phyloP scores from a whole-genome alignment of 768 basidiomycete genomes.

The Naganishia onofrii region DNA sequence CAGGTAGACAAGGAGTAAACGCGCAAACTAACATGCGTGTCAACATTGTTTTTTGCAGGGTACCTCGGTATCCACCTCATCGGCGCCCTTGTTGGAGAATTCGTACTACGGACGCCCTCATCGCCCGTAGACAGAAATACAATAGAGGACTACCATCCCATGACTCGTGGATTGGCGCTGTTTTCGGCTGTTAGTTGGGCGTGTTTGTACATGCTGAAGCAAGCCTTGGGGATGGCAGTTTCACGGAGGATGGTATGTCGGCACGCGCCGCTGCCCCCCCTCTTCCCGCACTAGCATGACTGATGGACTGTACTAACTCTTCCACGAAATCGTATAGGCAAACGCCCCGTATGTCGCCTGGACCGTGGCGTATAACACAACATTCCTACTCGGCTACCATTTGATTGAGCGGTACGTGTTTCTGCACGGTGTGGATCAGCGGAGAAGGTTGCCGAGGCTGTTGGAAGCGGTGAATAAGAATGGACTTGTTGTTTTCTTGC shows the following conservation, averaged over 20 bases:
- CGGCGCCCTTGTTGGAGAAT: slow-evolving; percentile 75
- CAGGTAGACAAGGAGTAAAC: too few relatives aligned
- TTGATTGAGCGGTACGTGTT: slow-evolving; percentile 66
- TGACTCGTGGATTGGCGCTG: slow-evolving; percentile 14
- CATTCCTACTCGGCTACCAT: slow-evolving; percentile 77
- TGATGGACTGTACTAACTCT: too few relatives aligned
- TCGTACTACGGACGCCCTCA: slow-evolving; percentile 62
- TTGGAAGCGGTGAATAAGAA: slow-evolving; percentile 82
- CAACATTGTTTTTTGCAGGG: slow-evolving; percentile 57
- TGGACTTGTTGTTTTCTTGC: slow-evolving; percentile 71
- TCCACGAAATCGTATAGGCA: slow-evolving; percentile 63
- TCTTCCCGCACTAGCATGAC: slow-evolving; percentile 8
- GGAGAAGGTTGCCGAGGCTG: slow-evolving; percentile 52
- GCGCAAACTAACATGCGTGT: too few relatives aligned
- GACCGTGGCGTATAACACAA: slow-evolving; percentile 82
- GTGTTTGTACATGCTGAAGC: slow-evolving; percentile 53
- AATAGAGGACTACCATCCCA: not conserved
- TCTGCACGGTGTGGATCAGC: slow-evolving; percentile 23
- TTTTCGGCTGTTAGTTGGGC: slow-evolving; percentile 79
- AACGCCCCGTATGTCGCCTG: slow-evolving; percentile 86
- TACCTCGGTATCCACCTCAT: slow-evolving; percentile 87
- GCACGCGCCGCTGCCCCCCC: too few relatives aligned
- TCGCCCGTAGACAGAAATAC: not conserved
- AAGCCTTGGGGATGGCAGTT: slow-evolving; percentile 53
- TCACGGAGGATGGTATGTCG: slow-evolving; percentile 64